A percentile compares a stretch with the other conserved stretches of the same genome.
Conservation (phyloP, 1,284 basidiomycete genomes). For the Cutaneotrichosporon mucoides region DNA sequence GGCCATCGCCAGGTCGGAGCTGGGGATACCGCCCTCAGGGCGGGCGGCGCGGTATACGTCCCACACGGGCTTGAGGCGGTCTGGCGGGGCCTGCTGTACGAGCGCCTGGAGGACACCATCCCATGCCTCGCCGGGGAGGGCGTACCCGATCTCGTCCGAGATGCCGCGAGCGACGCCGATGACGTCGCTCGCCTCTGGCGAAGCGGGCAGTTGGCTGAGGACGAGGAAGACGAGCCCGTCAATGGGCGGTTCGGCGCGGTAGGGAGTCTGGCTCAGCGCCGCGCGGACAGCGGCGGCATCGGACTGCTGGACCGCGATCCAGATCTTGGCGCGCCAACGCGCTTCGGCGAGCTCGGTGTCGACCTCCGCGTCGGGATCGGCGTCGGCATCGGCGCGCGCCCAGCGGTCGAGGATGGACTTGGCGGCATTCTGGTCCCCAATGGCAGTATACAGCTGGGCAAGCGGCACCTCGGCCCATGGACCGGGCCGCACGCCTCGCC, state of each 20-base stretch:
- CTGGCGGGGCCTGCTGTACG: not conserved
- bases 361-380: not conserved
- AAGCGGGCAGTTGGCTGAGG: constrained; percentile 1
- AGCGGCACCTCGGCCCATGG: constrained; percentile 16
- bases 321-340: not conserved
- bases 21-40: constrained; percentile 12
- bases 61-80: constrained; percentile 13
- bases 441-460: constrained; percentile 14
- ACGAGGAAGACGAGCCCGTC: constrained; percentile 17
- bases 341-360: constrained; percentile 8
- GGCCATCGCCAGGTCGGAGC: constrained; percentile 15
- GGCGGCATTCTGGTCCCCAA: constrained; percentile 16
- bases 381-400: not conserved
- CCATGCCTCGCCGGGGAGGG: constrained; percentile 19
- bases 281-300: not conserved
- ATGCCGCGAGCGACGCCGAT: constrained; percentile 14
- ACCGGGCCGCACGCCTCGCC: constrained; percentile 10
- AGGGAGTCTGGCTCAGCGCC: constrained; percentile 5
- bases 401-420: constrained; percentile 9
- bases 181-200: constrained; percentile 11
- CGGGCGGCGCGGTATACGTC: constrained; percentile 21
- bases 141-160: constrained; percentile 9
- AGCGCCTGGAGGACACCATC: constrained; percentile 14
- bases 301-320: not conserved
- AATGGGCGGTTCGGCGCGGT: constrained; percentile 2